Conservation (phyloP, 2,329 filamentous ascomycete genomes). For the Clarireedia hainanense region DNA sequence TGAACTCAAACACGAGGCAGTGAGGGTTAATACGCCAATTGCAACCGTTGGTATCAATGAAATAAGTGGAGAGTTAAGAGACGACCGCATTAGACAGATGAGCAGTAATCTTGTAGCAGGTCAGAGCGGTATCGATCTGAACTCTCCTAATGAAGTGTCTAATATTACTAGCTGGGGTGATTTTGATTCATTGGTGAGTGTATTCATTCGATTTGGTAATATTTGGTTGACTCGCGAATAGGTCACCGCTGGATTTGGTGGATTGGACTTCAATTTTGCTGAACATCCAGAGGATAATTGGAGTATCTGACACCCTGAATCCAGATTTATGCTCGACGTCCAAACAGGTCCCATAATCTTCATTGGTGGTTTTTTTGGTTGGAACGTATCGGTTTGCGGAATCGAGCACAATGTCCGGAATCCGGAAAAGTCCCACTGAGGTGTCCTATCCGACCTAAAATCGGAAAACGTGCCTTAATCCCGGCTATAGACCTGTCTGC, state of each 20-base stretch:
- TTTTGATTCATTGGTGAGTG: constrained; percentile 26
- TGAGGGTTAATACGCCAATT: not conserved
- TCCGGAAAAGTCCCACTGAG: too few species aligned
- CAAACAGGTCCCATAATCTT: not conserved
- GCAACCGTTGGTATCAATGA: not conserved
- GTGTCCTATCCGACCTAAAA: too few species aligned
- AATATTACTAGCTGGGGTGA: constrained; percentile 25
- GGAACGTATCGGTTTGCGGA: too few species aligned
- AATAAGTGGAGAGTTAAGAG: not conserved
- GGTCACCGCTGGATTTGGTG: constrained; percentile 16
- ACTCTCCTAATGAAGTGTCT: constrained; percentile 15
- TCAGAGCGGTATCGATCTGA: constrained; percentile 7
- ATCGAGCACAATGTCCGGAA: too few species aligned
- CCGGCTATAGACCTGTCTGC: too few species aligned
- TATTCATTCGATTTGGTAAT: not conserved
- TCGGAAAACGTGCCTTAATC: too few species aligned
- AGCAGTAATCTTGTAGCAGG: not conserved
- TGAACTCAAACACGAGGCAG: constrained; percentile 28
- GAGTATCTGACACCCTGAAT: constrained; percentile 6
- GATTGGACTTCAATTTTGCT: constrained; percentile 13
- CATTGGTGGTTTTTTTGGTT: too few species aligned
- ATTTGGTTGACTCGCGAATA: not conserved
- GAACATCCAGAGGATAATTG: constrained; percentile 10
- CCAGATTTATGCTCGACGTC: not conserved
- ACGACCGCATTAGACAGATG: too few species aligned